These are phyloP conservation scores for Hirsutella rhossiliensis DNA, from an alignment of 2,329 filamentous ascomycete species.

Conservation along the genomic window DNA sequence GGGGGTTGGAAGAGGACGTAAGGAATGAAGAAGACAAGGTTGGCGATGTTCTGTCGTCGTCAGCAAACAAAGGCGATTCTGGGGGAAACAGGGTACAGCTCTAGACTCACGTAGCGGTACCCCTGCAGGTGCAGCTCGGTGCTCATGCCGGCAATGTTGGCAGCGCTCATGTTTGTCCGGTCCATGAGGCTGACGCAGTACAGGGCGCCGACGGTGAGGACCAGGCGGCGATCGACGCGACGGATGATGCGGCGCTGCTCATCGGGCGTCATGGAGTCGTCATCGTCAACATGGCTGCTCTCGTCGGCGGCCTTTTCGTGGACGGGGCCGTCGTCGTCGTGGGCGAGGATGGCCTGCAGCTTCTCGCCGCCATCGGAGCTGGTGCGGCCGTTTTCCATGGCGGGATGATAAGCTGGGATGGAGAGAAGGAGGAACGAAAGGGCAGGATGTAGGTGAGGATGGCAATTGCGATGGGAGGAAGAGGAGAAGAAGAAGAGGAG, in stretches of 20 bases:
- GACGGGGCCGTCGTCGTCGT: constrained; percentile 8
- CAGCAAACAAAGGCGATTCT: not conserved
- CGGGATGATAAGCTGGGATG: not conserved
- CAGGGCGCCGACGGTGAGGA: constrained; percentile 49
- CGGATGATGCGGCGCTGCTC: constrained; percentile 59
- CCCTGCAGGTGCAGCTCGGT: constrained; percentile 32
- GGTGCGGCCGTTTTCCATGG: constrained; percentile 7
- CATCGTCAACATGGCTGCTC: constrained; percentile 10
- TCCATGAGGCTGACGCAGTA: constrained; percentile 73
- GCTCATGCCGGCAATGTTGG: constrained; percentile 56
- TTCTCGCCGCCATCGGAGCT: constrained; percentile 12
- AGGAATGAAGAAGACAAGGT: constrained; percentile 62
- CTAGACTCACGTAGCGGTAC: constrained; percentile 29
- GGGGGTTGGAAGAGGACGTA: constrained; percentile 63
- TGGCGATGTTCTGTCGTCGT: constrained; percentile 42
- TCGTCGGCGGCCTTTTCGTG: not conserved
- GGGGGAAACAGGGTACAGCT: not conserved
- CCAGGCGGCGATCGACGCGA: constrained; percentile 54
- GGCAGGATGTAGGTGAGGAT: not conserved
- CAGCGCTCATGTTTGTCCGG: constrained; percentile 62
- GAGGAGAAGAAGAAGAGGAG: too few species aligned
- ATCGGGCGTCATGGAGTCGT: constrained; percentile 38
- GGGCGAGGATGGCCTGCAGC: not conserved
- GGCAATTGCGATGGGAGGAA: not conserved
- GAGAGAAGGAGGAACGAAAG: not conserved